Base-by-base conservation (phyloP, 2,329 filamentous ascomycete species). In the Lomentospora prolificans region DNA sequence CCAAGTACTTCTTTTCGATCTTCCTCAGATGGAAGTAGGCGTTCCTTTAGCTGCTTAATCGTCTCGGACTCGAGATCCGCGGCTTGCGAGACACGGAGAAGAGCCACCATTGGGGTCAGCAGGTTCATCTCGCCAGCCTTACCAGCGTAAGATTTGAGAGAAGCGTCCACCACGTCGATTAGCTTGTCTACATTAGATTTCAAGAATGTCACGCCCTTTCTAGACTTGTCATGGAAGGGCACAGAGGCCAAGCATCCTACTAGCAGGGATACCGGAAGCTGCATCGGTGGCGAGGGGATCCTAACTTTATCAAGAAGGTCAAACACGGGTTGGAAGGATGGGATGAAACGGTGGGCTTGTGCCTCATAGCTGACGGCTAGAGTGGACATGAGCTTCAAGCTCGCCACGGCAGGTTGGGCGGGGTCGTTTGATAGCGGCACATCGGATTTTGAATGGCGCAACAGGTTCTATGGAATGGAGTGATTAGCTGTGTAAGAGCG, bases 1-100 rank as follows among this genome's bases (percentile, higher is more conserved):
- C 94, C 94, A 1, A 97, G 80, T 0, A 90, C 87, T 54, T 83
- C 76, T 57, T 84, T 79, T 36, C 94, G 82, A 63, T 97, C 91
- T 39, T 81, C 78, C 24, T 87, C 81, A 1, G 85, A 84, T 0
- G 94, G 94, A 0, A 99, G 77, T 2, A 99, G 78, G 3, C 75
- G 73, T 51, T 72, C 70, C 58, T 85, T 81, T 72, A 96, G 82
- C 52, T 76, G 75, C 55, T 76, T 69, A 60, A 84, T 64, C 24
- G 51, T 36, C n/a, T 50, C 28, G 14, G 55, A 53, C 9, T 57
- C 55, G 3, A 17, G 24, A 14, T 50, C 54, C 4, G 41, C 46
- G 4, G 59, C 57, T 31, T 60, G 57, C 10, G 58, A 51, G n/a
- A 59, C 36, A n/a, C 56, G 55, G 3, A 58, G 54, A 30, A 60